Conservation (phyloP, 73 alveolate species). For the Stentor coeruleus region DNA sequence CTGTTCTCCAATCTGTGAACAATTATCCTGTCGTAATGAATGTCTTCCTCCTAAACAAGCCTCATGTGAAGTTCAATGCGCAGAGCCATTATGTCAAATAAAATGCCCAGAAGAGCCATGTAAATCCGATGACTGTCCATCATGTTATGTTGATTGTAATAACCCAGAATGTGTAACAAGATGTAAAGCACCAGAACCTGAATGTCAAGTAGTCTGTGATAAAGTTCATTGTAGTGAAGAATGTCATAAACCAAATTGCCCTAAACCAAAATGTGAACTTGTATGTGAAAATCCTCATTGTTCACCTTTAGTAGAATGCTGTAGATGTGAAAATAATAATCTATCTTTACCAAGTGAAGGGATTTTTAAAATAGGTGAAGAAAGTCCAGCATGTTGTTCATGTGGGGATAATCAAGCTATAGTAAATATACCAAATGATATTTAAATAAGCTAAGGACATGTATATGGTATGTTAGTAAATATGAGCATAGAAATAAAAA, state of each 20-base stretch:
- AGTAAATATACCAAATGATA: background rate
- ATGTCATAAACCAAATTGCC: constrained; percentile 22
- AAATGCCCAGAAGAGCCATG: constrained; percentile 27
- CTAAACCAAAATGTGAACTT: constrained; percentile 13
- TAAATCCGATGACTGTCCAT: background rate
- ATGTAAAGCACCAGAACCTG: constrained; percentile 13
- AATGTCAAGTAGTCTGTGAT: constrained; percentile 6
- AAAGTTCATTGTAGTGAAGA: background rate
- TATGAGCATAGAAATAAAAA: too few species aligned
- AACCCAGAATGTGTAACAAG: constrained; percentile 22
- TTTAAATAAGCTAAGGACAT: background rate
- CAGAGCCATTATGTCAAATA: constrained; percentile 1
- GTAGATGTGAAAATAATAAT: background rate
- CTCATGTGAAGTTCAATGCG: constrained; percentile 2
- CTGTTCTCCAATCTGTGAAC: constrained; percentile 26
- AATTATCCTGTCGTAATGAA: background rate
- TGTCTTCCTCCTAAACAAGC: constrained; percentile 12
- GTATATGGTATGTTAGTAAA: too few species aligned
- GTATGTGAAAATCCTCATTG: constrained; percentile 27
- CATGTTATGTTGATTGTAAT: background rate
- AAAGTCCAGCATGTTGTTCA: background rate
- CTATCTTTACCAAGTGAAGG: background rate
- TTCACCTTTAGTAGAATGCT: constrained; percentile 18
- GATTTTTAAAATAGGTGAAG: background rate
- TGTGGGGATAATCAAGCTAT: constrained; percentile 12